Percentiles rank a stretch among this genome's conserved stretches.
These are phyloP conservation scores for Glycine latifolia DNA, from an alignment of 306 rosid species.

Conservation along the genomic window DNA sequence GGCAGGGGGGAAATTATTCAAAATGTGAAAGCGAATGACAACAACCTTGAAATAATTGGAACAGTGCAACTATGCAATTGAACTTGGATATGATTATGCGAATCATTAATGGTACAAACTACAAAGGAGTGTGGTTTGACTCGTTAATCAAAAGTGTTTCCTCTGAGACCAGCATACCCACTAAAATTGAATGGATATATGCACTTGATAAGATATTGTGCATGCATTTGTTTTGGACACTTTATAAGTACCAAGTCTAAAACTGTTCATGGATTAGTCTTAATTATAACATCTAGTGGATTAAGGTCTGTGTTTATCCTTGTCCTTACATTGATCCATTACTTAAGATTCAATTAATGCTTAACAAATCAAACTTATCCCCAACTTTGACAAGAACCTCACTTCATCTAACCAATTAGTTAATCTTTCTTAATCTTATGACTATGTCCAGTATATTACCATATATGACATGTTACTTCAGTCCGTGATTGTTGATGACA, in stretches of 20 bases:
- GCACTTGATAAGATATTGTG: constrained; percentile 20
- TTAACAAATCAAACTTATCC: constrained; percentile 20
- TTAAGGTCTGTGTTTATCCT: constrained; percentile 26
- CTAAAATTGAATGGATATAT: constrained; percentile 36
- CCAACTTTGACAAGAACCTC: constrained; percentile 43
- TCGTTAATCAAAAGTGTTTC: constrained; percentile 41
- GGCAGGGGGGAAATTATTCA: constrained; percentile 45
- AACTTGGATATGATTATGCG: constrained; percentile 40
- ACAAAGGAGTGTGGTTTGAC: constrained; percentile 40
- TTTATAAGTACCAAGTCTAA: not conserved
- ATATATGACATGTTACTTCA: constrained; percentile 25
- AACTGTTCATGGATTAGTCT: constrained; percentile 29
- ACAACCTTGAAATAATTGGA: constrained; percentile 49
- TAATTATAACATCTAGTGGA: constrained; percentile 37
- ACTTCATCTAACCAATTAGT: constrained; percentile 34
- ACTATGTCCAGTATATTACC: constrained; percentile 46
- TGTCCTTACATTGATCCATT: constrained; percentile 30
- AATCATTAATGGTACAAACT: constrained; percentile 43
- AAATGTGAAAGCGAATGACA: constrained; percentile 43
- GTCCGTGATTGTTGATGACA: constrained; percentile 37
- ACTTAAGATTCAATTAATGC: constrained; percentile 38
- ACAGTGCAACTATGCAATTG: constrained; percentile 7
- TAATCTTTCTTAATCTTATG: constrained; percentile 44
- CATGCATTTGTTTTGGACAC: constrained; percentile 42
- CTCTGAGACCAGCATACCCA: constrained; percentile 40